Evolutionary conservation across 176 grass and related monocot species (phyloP).

Genomic region (Olyra latifolia): DNA sequence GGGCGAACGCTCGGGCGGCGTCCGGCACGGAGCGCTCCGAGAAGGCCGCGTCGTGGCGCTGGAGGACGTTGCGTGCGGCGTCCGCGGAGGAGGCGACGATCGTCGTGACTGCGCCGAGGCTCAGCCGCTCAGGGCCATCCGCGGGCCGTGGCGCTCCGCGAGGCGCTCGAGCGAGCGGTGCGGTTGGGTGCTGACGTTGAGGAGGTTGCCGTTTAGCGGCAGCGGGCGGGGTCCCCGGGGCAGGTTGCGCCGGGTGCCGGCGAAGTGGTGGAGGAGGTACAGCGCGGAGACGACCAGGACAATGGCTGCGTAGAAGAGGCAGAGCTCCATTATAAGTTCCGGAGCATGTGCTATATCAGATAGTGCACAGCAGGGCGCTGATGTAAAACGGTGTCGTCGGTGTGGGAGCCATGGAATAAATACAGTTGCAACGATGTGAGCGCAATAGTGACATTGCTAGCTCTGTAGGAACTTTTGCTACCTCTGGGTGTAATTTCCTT

Average conservation of each 20-base stretch:
- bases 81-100: constrained; percentile 40
- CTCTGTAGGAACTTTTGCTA: neutral
- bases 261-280: neutral
- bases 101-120: constrained; percentile 21
- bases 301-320: neutral
- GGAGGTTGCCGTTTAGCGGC: constrained; percentile 19
- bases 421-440: no score
- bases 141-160: neutral
- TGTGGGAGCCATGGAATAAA: no score
- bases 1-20: neutral
- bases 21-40: constrained; percentile 27
- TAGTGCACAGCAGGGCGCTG: neutral
- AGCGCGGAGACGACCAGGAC: constrained; percentile 4
- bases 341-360: neutral
- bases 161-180: constrained; percentile 19
- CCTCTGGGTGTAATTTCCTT: neutral
- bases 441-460: no score
- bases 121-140: constrained; percentile 28
- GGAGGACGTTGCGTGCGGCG: constrained; percentile 28
- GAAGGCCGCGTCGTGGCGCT: constrained; percentile 33
- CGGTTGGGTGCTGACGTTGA: neutral
- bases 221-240: neutral
- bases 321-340: neutral
- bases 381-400: neutral
- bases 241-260: neutral